phyloP scores from a whole-genome alignment of 495 filamentous ascomycete species.

The Podospora australis region DNA sequence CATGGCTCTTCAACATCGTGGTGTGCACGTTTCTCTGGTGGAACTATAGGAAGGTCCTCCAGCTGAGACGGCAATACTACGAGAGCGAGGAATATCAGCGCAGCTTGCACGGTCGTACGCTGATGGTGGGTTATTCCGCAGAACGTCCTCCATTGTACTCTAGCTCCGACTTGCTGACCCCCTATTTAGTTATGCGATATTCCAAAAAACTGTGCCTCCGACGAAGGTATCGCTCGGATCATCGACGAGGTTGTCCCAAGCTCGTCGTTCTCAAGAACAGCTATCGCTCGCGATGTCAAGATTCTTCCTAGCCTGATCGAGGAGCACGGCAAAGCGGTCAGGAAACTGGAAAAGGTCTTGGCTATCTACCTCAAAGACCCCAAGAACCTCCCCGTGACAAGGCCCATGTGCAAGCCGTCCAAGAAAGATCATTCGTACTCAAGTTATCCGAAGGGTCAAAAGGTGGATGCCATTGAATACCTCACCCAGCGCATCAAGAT shows the following conservation, averaged over 20 bases:
- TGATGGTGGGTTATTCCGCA: constrained; percentile 75
- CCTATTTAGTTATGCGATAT: constrained; percentile 71
- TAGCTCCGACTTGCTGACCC: too few species aligned
- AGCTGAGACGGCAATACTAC: constrained; percentile 71
- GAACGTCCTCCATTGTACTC: too few species aligned
- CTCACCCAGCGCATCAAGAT: constrained; percentile 76
- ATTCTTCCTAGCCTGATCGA: constrained; percentile 77
- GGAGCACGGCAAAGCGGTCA: constrained; percentile 74
- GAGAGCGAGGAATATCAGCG: constrained; percentile 82
- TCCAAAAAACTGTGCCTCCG: constrained; percentile 61
- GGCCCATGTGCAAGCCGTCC: constrained; percentile 72
- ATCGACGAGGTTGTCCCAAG: constrained; percentile 70
- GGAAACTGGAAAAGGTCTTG: constrained; percentile 71
- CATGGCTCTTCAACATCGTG: constrained; percentile 71
- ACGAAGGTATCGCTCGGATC: constrained; percentile 79
- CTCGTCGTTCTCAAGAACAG: constrained; percentile 67
- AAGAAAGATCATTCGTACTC: constrained; percentile 58
- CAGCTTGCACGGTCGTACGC: constrained; percentile 80
- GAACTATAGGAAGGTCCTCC: constrained; percentile 71
- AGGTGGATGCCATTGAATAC: constrained; percentile 92
- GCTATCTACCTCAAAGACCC: constrained; percentile 89
- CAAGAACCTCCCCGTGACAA: constrained; percentile 65
- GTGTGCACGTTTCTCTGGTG: constrained; percentile 79
- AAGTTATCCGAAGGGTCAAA: constrained; percentile 56
- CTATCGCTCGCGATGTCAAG: constrained; percentile 87